Percentiles rank a stretch among this genome's conserved stretches.
Conservation (phyloP, 805 yeast genomes). For the Candida hispaniensis region DNA sequence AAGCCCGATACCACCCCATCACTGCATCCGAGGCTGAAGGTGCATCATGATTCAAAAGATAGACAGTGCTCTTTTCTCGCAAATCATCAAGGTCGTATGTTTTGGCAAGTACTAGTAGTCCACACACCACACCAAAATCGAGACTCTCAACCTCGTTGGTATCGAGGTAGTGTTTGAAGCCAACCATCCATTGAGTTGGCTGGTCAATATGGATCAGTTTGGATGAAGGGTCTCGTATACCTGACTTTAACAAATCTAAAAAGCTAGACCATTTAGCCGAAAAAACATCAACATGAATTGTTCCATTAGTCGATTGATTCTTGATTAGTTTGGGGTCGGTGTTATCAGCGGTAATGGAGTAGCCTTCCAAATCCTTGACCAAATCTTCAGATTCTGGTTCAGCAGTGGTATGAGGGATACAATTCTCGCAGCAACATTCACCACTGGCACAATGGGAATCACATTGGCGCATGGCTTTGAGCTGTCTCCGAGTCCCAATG, state of each 20-base stretch:
- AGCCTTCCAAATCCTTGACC: conserved; percentile 4
- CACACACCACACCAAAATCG: conserved; percentile 7
- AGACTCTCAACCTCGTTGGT: conserved; percentile 1
- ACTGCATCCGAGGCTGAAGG: conserved; percentile 5
- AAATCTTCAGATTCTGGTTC: no score
- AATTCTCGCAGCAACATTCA: no score
- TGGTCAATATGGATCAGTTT: conserved; percentile 14
- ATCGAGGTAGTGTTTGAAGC: conserved; percentile 6
- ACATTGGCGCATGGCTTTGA: conserved; percentile 10
- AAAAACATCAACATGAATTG: conserved; percentile 4
- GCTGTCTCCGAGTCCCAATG: conserved; percentile 13
- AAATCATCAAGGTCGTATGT: conserved; percentile 11
- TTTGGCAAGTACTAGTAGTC: conserved; percentile 10
- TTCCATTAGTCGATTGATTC: no score
- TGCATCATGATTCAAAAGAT: conserved; percentile 5
- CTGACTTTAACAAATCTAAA: no score
- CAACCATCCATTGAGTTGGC: conserved; percentile 11
- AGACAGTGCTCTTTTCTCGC: conserved; percentile 4
- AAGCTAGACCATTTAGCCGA: no score
- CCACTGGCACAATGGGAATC: conserved; percentile 5
- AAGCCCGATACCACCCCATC: conserved; percentile 15
- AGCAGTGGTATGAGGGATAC: no score
- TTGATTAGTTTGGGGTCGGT: neutral
- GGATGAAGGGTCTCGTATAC: conserved; percentile 1
- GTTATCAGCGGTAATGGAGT: conserved; percentile 6